Evolutionary conservation across 2,329 filamentous ascomycete genomes (phyloP).

Genomic region (Aspergillus fischeri): DNA sequence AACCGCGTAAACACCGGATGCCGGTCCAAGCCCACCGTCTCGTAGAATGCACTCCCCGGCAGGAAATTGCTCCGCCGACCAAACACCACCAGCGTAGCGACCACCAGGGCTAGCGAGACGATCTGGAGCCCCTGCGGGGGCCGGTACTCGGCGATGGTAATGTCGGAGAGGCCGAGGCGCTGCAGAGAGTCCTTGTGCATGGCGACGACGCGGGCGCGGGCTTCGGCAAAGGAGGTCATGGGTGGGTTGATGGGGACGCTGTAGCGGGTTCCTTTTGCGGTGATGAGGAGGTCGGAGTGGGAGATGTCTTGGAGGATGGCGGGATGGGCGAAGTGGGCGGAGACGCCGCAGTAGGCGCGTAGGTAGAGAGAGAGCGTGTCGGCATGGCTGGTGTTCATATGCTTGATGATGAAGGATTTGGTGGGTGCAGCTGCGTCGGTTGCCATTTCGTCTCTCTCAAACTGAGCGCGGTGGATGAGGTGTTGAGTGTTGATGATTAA

Average conservation of each 20-base stretch:
- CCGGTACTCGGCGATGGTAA: conserved; percentile 51
- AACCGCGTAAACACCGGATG: conserved; percentile 58
- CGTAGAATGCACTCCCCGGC: conserved; percentile 50
- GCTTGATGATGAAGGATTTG: conserved; percentile 62
- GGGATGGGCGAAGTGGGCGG: conserved; percentile 51
- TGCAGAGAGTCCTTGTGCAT: conserved; percentile 62
- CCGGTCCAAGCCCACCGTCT: conserved; percentile 43
- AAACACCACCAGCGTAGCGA: conserved; percentile 53
- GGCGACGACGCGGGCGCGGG: conserved; percentile 65
- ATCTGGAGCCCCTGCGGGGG: conserved; percentile 50
- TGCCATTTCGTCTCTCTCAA: neutral
- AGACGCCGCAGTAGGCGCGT: conserved; percentile 63
- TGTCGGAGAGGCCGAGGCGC: conserved; percentile 57
- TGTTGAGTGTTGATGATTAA: neutral
- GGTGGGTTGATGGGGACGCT: conserved; percentile 66
- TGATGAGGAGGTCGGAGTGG: conserved; percentile 60
- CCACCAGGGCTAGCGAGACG: conserved; percentile 52
- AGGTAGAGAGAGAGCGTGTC: conserved; percentile 73
- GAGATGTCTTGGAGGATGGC: conserved; percentile 64
- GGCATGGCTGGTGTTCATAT: conserved; percentile 84
- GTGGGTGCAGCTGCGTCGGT: conserved; percentile 3
- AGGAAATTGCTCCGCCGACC: conserved; percentile 50
- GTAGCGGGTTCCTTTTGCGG: conserved; percentile 44
- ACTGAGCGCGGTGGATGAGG: neutral
- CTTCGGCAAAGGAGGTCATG: conserved; percentile 63